phyloP scores from a whole-genome alignment of 805 yeast genomes.

The Candida hungchunana region DNA sequence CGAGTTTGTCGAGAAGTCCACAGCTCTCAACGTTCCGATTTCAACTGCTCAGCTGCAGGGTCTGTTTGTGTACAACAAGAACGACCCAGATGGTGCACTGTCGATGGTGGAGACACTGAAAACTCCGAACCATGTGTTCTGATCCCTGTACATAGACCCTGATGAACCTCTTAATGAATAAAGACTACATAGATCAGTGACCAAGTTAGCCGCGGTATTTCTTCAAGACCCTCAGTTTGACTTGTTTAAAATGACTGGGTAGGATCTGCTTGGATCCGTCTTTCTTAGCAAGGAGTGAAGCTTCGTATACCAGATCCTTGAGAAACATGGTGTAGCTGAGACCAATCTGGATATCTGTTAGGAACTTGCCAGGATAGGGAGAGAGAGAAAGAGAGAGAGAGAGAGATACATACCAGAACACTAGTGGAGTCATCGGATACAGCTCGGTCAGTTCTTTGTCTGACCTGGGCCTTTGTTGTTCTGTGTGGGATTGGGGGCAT shows the following conservation, averaged over 20 bases:
- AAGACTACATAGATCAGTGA: too few relatives aligned
- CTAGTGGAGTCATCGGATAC: conserved; percentile 41
- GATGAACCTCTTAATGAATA: neutral
- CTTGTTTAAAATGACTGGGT: conserved; percentile 37
- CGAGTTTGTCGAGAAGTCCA: conserved; percentile 37
- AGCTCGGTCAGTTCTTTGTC: too few relatives aligned
- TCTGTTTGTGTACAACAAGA: conserved; percentile 85
- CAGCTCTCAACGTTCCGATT: conserved; percentile 49
- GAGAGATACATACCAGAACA: conserved; percentile 27
- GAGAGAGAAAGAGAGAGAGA: neutral
- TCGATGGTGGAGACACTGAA: conserved; percentile 45
- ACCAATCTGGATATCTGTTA: too few relatives aligned
- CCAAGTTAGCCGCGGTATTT: conserved; percentile 32
- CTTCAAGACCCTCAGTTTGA: conserved; percentile 30
- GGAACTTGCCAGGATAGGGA: conserved; percentile 1
- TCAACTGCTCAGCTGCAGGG: conserved; percentile 97
- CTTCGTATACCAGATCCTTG: conserved; percentile 33
- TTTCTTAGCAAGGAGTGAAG: conserved; percentile 33
- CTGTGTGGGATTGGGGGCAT: too few relatives aligned
- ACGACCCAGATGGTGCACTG: conserved; percentile 73
- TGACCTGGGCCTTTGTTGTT: neutral
- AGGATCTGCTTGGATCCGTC: conserved; percentile 41
- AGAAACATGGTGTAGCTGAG: conserved; percentile 46
- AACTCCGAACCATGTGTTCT: conserved; percentile 32
- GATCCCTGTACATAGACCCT: conserved; percentile 14